Percentiles rank a stretch among this genome's conserved stretches.
These are phyloP conservation scores for Podospora sp. DNA, from an alignment of 495 filamentous ascomycete genomes.

Conservation along the genomic window DNA sequence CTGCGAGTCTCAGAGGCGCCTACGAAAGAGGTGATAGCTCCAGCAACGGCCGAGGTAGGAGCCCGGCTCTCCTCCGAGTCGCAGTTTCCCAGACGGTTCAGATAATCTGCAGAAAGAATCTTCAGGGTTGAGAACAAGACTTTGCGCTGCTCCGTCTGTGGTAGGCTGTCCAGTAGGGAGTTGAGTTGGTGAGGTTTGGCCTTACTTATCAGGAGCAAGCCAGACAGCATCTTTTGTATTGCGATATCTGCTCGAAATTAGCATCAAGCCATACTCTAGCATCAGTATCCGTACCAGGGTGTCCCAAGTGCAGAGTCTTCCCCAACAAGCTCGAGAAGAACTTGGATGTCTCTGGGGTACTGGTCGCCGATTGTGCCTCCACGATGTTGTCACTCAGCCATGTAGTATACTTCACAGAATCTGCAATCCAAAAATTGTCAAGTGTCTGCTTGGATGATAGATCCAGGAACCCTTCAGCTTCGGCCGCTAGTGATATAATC, in stretches of 20 bases:
- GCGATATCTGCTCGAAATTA: constrained; percentile 54
- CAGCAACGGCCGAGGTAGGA: constrained; percentile 52
- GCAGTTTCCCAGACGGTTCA: constrained; percentile 40
- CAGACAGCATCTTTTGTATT: constrained; percentile 51
- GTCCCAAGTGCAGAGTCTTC: constrained; percentile 71
- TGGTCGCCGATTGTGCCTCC: constrained; percentile 47
- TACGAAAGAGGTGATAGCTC: constrained; percentile 46
- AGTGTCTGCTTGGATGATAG: constrained; percentile 26
- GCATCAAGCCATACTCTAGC: not conserved
- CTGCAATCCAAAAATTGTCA: constrained; percentile 62
- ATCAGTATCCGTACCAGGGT: constrained; percentile 58
- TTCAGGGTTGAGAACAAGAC: constrained; percentile 61
- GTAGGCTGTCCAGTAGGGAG: constrained; percentile 51
- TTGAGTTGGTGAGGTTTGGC: constrained; percentile 37
- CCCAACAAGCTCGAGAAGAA: constrained; percentile 62
- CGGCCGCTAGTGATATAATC: constrained; percentile 70
- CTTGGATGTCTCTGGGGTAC: constrained; percentile 49
- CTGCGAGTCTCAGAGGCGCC: constrained; percentile 41
- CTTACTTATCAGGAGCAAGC: constrained; percentile 47
- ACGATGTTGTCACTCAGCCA: constrained; percentile 77
- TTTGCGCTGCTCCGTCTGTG: constrained; percentile 59
- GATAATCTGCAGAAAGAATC: constrained; percentile 58
- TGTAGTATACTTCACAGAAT: constrained; percentile 61
- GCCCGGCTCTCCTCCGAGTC: constrained; percentile 36
- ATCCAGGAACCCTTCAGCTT: constrained; percentile 62